A percentile compares a stretch with the other conserved stretches of the same genome.
These are phyloP conservation scores for Neurospora sp. DNA, from an alignment of 495 filamentous ascomycete genomes.

Conservation along the genomic window DNA sequence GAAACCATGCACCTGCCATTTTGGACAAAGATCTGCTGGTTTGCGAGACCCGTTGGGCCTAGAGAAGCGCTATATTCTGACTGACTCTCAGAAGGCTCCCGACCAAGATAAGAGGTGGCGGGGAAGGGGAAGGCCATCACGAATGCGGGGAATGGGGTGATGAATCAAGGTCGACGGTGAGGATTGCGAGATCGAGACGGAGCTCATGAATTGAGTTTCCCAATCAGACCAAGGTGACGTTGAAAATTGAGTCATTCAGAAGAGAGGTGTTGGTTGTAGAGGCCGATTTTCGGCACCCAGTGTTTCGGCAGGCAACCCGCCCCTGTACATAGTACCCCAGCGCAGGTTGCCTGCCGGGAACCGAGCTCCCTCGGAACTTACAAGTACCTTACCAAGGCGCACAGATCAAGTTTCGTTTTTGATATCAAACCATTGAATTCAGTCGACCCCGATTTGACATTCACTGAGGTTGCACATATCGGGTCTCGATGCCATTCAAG, in stretches of 20 bases:
- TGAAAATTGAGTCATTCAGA: neutral
- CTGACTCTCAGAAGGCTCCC: neutral
- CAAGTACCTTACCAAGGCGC: neutral
- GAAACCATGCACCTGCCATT: neutral
- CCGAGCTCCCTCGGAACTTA: neutral
- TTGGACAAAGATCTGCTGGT: neutral
- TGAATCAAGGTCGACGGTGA: neutral
- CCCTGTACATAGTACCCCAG: neutral
- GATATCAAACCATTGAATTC: neutral
- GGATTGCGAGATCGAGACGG: neutral
- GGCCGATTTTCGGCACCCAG: neutral
- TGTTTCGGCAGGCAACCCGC: neutral
- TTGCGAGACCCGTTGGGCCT: neutral
- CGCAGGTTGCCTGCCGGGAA: neutral
- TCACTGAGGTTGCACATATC: neutral
- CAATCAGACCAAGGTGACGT: neutral
- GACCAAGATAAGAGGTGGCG: neutral
- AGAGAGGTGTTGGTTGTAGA: neutral
- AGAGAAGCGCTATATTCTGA: neutral
- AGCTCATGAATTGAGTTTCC: neutral
- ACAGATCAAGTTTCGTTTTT: neutral
- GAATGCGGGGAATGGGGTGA: neutral
- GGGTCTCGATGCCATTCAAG: neutral
- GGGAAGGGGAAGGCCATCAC: neutral
- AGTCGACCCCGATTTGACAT: neutral